These are phyloP conservation scores for Glaciozyma martinii DNA, from an alignment of 768 basidiomycete species.

Conservation along the genomic window DNA sequence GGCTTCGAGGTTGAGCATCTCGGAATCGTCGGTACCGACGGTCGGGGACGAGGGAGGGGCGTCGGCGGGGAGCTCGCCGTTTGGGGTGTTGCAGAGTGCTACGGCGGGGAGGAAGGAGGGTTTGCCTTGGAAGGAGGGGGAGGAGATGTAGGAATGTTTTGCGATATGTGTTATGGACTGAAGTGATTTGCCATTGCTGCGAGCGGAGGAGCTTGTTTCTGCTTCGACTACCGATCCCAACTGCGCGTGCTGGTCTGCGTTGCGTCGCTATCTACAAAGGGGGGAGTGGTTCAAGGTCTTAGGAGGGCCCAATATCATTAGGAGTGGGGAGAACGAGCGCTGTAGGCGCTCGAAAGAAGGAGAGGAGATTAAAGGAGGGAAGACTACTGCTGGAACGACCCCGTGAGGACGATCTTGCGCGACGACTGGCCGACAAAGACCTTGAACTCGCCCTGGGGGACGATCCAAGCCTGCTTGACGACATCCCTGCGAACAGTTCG, in stretches of 20 bases:
- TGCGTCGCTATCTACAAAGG: no score
- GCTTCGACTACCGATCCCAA: no score
- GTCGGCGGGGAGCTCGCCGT: constrained; percentile 18
- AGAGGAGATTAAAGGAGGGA: no score
- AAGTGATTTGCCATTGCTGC: no score
- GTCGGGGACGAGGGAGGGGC: constrained; percentile 16
- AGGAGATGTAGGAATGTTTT: not conserved
- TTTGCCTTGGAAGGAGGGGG: not conserved
- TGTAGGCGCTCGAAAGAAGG: no score
- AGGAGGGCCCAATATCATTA: no score
- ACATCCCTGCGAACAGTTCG: constrained; percentile 1
- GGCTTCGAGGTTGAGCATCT: constrained; percentile 1
- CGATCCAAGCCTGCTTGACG: constrained; percentile 19
- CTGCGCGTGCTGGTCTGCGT: no score
- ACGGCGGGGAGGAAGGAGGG: not conserved
- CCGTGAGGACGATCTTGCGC: constrained; percentile 21
- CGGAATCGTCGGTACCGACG: not conserved
- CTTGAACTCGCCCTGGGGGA: constrained; percentile 27
- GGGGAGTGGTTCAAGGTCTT: no score
- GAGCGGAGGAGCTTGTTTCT: no score
- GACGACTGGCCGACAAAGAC: constrained; percentile 27
- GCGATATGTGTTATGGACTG: no score
- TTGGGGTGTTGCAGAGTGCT: constrained; percentile 15
- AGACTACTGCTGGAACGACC: no score
- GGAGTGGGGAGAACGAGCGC: no score